These are phyloP conservation scores for Daldinia bambusicola DNA, from an alignment of 495 filamentous ascomycete genomes.

Conservation along the genomic window DNA sequence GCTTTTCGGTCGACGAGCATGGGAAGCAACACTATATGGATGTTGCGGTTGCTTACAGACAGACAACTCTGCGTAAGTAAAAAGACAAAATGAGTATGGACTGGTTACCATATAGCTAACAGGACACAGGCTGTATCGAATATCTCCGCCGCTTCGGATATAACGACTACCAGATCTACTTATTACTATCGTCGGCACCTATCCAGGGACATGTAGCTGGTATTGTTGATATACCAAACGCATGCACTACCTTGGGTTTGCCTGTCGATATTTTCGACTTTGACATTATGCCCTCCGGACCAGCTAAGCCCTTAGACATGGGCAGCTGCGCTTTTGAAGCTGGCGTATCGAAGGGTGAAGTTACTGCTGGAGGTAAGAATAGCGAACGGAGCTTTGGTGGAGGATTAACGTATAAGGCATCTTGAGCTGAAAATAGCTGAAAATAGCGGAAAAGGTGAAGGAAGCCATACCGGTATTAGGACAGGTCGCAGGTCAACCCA, in stretches of 20 bases:
- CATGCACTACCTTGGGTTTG: constrained; percentile 88
- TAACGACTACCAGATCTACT: constrained; percentile 83
- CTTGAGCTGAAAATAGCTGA: constrained; percentile 21
- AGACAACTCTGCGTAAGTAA: constrained; percentile 76
- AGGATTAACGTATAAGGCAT: constrained; percentile 61
- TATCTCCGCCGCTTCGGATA: constrained; percentile 86
- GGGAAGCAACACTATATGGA: constrained; percentile 96
- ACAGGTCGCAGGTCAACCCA: background rate
- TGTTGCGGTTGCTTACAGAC: constrained; percentile 89
- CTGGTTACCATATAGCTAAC: background rate
- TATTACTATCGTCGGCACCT: constrained; percentile 88
- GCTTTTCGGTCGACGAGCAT: constrained; percentile 90
- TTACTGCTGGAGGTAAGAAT: constrained; percentile 56
- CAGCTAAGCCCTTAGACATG: constrained; percentile 73
- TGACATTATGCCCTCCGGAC: constrained; percentile 78
- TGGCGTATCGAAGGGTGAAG: constrained; percentile 56
- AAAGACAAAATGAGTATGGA: background rate
- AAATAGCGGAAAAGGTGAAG: constrained; percentile 25
- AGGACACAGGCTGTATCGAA: constrained; percentile 67
- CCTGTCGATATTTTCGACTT: constrained; percentile 98
- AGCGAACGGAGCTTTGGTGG: constrained; percentile 61
- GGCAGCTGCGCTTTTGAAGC: constrained; percentile 79
- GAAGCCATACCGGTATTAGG: constrained; percentile 22
- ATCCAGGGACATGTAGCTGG: constrained; percentile 95
- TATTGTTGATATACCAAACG: constrained; percentile 85